Conservation (phyloP, 768 basidiomycete genomes). For the Mycena rosella region DNA sequence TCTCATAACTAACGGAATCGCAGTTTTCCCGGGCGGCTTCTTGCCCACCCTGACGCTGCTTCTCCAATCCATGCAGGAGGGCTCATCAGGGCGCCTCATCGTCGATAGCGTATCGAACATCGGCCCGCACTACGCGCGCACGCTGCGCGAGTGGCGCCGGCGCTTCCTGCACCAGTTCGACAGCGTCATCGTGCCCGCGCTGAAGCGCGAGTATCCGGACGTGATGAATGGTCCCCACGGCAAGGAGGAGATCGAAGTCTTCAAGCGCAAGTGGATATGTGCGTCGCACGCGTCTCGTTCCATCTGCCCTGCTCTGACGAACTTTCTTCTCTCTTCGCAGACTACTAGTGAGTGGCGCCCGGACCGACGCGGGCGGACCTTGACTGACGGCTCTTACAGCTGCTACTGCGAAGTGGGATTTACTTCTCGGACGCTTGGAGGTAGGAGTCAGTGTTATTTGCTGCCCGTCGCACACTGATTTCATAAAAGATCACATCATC, state of each 20-base stretch:
- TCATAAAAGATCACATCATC: slow-evolving; percentile 68
- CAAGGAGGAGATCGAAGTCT: slow-evolving; percentile 74
- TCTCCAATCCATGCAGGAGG: slow-evolving; percentile 61
- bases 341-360: slow-evolving; percentile 58
- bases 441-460: slow-evolving; percentile 49
- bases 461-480: background rate
- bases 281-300: slow-evolving; percentile 42
- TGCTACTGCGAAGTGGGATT: slow-evolving; percentile 84
- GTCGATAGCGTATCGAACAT: slow-evolving; percentile 80
- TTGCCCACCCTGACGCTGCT: slow-evolving; percentile 75
- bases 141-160: slow-evolving; percentile 80
- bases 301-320: slow-evolving; percentile 3
- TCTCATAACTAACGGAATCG: background rate
- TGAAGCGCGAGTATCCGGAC: slow-evolving; percentile 70
- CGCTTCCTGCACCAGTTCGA: slow-evolving; percentile 74
- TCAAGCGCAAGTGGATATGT: slow-evolving; percentile 83
- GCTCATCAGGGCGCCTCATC: slow-evolving; percentile 66
- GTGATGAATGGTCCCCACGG: slow-evolving; percentile 60
- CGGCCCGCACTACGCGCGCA: slow-evolving; percentile 64
- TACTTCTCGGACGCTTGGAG: slow-evolving; percentile 73
- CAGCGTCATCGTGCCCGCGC: slow-evolving; percentile 66
- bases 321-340: slow-evolving; percentile 39
- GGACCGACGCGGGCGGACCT: background rate
- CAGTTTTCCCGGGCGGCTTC: slow-evolving; percentile 80
- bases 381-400: slow-evolving; percentile 47